Base-by-base conservation (phyloP, 2,329 filamentous ascomycete genomes). In the Colletotrichum tropicale region DNA sequence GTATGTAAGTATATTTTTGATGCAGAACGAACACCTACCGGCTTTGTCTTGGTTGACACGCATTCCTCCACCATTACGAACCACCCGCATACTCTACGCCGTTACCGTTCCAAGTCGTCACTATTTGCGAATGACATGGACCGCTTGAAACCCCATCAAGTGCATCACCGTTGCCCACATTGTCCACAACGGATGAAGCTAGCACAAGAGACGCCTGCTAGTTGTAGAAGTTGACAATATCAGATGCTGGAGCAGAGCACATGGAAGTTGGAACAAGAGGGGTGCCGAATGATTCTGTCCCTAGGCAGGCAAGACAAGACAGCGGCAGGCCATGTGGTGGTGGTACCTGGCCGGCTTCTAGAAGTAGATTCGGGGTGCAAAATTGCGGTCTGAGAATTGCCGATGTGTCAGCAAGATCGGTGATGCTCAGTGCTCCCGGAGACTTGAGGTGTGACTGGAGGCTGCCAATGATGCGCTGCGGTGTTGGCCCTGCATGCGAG, bases 1-100 rank as follows among this genome's bases (percentile, higher is more conserved):
- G 43, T 52, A 52, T 52, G 43, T 12, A 52, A 52, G 43, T 48
- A 48, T 52, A 21, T 52, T 52, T 52, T 52, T 21, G 43, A 52
- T 21, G 43, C 43, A 52, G n/a, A 3, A 52, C 43, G 43, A 52
- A 52, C 43, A 52, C 43, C 43, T 52, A 21, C 43, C 43, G 43
- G 43, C 43, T 21, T 52, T 52, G 43, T 52, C 43, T 52, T 52
- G 55, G 64, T 48, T 67, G 70, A 58, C 62, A 61, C 21, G 43
- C 43, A 52, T 60, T 64, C 64, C 48, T 73, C 70, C 48, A 69
- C 73, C 56, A 75, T 71, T 71, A 67, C 62, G 55, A 71, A 73
- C 55, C 56, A 32, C 24, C 61, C 55, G 24, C 55, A 58, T 28
- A 58, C 26, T 26, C 55, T 28, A n/a, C 38, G 48, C 30, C 24